Evolutionary conservation across 176 grass and related monocot species (phyloP).

Genomic region (Aegilops speltoides): DNA sequence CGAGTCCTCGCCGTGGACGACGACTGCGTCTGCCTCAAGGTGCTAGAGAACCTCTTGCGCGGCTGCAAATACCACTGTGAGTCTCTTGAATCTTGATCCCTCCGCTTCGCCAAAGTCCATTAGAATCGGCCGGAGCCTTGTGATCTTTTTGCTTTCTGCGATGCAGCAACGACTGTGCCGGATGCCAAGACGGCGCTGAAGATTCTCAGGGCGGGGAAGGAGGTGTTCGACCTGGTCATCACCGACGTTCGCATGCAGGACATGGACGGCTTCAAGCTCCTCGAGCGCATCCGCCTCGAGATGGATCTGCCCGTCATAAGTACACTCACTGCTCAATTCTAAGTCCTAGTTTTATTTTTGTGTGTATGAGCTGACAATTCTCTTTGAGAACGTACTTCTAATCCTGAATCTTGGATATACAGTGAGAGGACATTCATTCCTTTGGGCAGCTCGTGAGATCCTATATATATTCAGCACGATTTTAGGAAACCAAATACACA

Average conservation of each 20-base stretch:
- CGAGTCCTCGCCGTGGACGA: conserved; percentile 44
- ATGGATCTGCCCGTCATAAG: conserved; percentile 56
- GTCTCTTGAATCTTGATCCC: neutral
- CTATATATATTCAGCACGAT: neutral
- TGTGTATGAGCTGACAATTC: neutral
- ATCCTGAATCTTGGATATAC: no score
- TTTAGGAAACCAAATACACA: neutral
- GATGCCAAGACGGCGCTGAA: conserved; percentile 33
- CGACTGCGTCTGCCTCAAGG: neutral
- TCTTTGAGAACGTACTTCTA: no score
- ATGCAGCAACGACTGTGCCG: conserved; percentile 43
- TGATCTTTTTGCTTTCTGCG: neutral
- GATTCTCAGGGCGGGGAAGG: conserved; percentile 45
- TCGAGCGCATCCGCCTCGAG: conserved; percentile 32
- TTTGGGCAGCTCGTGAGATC: neutral
- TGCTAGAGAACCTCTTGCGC: conserved; percentile 10
- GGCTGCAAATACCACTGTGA: conserved; percentile 41
- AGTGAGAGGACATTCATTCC: neutral
- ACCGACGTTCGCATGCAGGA: conserved; percentile 50
- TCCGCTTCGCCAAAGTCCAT: neutral
- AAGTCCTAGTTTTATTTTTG: neutral
- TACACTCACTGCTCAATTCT: conserved; percentile 2
- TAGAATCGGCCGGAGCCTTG: neutral
- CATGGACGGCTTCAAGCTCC: conserved; percentile 67
- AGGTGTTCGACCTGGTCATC: conserved; percentile 56